These are phyloP conservation scores for Boletus fagicola DNA, from an alignment of 768 basidiomycete genomes.

Conservation along the genomic window DNA sequence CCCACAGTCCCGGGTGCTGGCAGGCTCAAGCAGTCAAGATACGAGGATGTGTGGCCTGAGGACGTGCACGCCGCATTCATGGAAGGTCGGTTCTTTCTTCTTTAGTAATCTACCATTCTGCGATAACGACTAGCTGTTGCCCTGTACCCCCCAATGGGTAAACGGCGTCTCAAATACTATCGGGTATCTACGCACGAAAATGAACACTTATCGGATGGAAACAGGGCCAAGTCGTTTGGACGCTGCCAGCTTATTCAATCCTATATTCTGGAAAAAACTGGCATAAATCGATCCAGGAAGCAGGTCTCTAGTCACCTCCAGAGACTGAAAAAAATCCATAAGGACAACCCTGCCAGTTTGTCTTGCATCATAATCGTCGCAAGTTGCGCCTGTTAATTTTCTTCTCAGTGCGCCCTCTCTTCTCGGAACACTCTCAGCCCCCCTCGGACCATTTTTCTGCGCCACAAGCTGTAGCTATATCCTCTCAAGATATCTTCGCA, in stretches of 20 bases:
- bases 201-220: constrained; percentile 8
- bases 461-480: neutral
- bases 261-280: constrained; percentile 38
- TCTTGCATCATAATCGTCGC: constrained; percentile 1
- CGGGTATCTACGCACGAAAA: constrained; percentile 20
- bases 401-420: constrained; percentile 25
- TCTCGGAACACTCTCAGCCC: constrained; percentile 23
- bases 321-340: constrained; percentile 36
- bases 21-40: constrained; percentile 32
- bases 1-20: neutral
- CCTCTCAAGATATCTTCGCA: constrained; percentile 12
- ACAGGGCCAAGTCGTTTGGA: constrained; percentile 33
- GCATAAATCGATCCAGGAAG: constrained; percentile 38
- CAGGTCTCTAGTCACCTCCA: constrained; percentile 42
- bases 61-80: constrained; percentile 38
- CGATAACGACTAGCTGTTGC: constrained; percentile 24
- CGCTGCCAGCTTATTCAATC: constrained; percentile 41
- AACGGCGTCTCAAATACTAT: constrained; percentile 36
- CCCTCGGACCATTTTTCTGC: constrained; percentile 11
- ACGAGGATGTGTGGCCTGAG: constrained; percentile 35
- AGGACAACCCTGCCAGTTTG: constrained; percentile 34
- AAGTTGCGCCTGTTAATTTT: neutral
- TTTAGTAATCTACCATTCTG: constrained; percentile 2
- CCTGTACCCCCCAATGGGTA: constrained; percentile 37
- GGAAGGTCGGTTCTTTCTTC: constrained; percentile 29